A percentile compares a stretch with the other conserved stretches of the same genome.
phyloP scores from a whole-genome alignment of 164 flowering plant genomes.

The Echeveria elegans region DNA sequence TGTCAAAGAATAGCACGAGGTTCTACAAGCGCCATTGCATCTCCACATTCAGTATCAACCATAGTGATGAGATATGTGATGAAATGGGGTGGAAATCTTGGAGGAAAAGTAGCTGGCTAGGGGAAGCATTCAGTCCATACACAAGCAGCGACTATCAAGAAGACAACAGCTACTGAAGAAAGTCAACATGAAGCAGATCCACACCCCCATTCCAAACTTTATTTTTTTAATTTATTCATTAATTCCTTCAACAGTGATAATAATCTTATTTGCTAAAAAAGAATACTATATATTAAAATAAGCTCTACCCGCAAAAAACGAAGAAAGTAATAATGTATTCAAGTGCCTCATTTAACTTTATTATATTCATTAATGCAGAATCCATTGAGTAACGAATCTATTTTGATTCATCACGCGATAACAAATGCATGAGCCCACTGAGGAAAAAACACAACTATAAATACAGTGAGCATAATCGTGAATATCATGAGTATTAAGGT shows the following conservation, averaged over 20 bases:
- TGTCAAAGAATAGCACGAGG: slow-evolving; percentile 63
- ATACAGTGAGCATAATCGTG: too few species aligned
- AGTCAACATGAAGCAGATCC: neutral
- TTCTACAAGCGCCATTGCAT: slow-evolving; percentile 86
- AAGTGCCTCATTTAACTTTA: too few species aligned
- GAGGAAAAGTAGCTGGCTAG: slow-evolving; percentile 73
- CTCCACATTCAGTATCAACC: slow-evolving; percentile 78
- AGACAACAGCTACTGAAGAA: slow-evolving; percentile 12
- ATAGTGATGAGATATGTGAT: slow-evolving; percentile 72
- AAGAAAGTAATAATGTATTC: neutral
- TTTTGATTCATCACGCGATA: too few species aligned
- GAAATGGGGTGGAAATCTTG: slow-evolving; percentile 88
- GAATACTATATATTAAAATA: neutral
- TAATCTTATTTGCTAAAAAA: neutral
- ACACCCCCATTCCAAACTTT: neutral
- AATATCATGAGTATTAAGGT: too few species aligned
- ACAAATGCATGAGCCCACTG: too few species aligned
- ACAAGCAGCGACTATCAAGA: slow-evolving; percentile 54
- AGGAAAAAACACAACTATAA: too few species aligned
- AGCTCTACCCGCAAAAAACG: neutral
- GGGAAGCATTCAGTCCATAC: slow-evolving; percentile 76
- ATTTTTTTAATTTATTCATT: neutral
- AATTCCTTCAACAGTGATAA: neutral
- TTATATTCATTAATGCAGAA: too few species aligned
- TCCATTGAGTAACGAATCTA: too few species aligned